Evolutionary conservation across 768 basidiomycete genomes (phyloP), one percentile per base, ranked within the genome.

Genomic region (Podaxis sp.): DNA sequence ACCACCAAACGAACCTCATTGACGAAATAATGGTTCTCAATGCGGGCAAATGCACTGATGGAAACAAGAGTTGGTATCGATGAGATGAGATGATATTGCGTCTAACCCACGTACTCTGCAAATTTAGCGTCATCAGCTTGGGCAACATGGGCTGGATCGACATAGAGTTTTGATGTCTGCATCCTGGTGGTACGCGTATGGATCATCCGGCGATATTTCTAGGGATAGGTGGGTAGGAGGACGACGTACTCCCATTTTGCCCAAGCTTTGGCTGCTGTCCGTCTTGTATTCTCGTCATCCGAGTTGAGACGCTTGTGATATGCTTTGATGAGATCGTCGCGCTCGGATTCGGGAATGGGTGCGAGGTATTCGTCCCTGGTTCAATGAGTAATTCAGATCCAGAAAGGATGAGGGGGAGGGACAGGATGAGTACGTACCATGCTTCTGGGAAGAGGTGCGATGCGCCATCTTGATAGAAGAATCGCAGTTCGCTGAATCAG

Each of bases 1-100:
- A 35, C 18, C 52, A n/a, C n/a, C 61, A 40, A 57, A 13, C 51
- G 18, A 37, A 90, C 90, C 57, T 84, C 81, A 66, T 95, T 91
- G 55, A 95, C 76, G 67, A 95, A 95, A 72, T 90, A 96, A 67
- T 95, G 93, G 67, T 93, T 93, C 75, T 94, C 93, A 50, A 95
- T 93, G 38, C 86, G 77, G 18, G 93, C 90, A 71, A 94, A 95
- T 0, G 93, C 88, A 59, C 91, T 94, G 57, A n/a, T 28, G 40
- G 57, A 25, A 7, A 18, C 14, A 44, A 44, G 14, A 5, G 16
- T 18, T 7, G 57, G n/a, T 36, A 57, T 21, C 40, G 58, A 23
- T 28, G 59, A 36, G 32, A 27, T 28, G 59, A 36, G 32, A 5
- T 52, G 37, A 28, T 28, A 40, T 54, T 32, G 7, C 0, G 32